Evolutionary conservation across 2,329 filamentous ascomycete genomes (phyloP).

Genomic region (Myriosclerotinia curreyana): DNA sequence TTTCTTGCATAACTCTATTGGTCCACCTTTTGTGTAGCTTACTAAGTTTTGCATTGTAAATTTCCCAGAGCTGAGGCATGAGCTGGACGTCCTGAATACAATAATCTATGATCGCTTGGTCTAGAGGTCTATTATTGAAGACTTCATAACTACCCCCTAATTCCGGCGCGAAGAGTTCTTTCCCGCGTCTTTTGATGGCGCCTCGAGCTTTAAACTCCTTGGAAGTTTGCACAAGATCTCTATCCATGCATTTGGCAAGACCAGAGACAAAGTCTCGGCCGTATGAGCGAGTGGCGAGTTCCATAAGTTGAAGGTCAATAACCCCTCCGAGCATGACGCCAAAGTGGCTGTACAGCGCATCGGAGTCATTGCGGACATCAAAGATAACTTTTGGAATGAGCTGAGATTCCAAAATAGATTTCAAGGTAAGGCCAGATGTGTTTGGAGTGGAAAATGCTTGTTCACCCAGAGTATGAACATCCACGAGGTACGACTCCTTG

Average conservation of each 20-base stretch:
- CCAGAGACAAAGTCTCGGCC: slow-evolving; percentile 37
- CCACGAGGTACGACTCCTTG: slow-evolving; percentile 42
- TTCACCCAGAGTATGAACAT: slow-evolving; percentile 42
- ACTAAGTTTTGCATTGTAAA: slow-evolving; percentile 35
- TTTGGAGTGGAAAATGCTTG: slow-evolving; percentile 41
- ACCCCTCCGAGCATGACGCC: slow-evolving; percentile 45
- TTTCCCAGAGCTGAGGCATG: slow-evolving; percentile 42
- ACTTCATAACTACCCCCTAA: slow-evolving; percentile 47
- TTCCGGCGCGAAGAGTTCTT: slow-evolving; percentile 43
- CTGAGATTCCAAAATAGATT: slow-evolving; percentile 46
- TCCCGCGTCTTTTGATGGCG: slow-evolving; percentile 42
- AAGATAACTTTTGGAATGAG: slow-evolving; percentile 53
- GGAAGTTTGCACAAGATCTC: slow-evolving; percentile 28
- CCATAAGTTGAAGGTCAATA: slow-evolving; percentile 56
- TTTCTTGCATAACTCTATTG: slow-evolving; percentile 17
- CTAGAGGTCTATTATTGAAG: slow-evolving; percentile 48
- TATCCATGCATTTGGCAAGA: slow-evolving; percentile 43
- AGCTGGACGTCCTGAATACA: slow-evolving; percentile 47
- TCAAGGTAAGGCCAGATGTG: slow-evolving; percentile 36
- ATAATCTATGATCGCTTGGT: slow-evolving; percentile 43
- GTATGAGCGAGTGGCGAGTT: slow-evolving; percentile 43
- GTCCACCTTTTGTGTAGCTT: neutral
- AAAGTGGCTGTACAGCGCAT: slow-evolving; percentile 51
- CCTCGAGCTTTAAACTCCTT: slow-evolving; percentile 37
- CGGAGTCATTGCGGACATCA: slow-evolving; percentile 57